Conservation (phyloP, 306 rosid genomes). For the Crotalaria pallida region DNA sequence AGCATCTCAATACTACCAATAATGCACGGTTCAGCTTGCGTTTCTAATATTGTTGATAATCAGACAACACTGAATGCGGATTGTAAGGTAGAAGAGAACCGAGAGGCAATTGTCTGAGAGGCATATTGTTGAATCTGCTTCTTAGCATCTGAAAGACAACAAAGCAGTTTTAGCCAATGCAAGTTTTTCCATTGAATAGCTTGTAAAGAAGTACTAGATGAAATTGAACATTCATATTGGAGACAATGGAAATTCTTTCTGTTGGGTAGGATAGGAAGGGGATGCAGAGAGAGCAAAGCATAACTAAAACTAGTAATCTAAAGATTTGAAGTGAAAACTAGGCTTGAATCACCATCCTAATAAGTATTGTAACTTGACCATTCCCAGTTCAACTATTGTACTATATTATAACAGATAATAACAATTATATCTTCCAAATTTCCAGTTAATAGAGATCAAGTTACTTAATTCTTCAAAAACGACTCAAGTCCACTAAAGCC, state of each 20-base stretch:
- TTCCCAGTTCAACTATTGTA: no score
- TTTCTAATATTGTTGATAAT: slow-evolving; percentile 25
- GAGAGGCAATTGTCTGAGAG: slow-evolving; percentile 71
- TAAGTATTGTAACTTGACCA: no score
- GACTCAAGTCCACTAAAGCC: no score
- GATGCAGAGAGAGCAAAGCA: neutral
- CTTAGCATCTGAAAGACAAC: slow-evolving; percentile 72
- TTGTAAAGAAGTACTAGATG: neutral
- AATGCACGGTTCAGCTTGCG: slow-evolving; percentile 20
- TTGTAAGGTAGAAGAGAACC: slow-evolving; percentile 71
- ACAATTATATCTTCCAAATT: neutral
- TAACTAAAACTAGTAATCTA: neutral
- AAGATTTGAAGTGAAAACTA: neutral
- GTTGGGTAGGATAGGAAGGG: neutral
- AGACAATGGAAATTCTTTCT: neutral
- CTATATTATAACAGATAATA: neutral
- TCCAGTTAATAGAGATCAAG: no score
- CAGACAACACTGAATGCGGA: slow-evolving; percentile 82
- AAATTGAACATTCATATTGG: neutral
- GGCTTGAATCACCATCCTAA: no score
- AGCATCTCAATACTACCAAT: slow-evolving; percentile 27
- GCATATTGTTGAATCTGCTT: slow-evolving; percentile 94
- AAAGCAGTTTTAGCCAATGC: slow-evolving; percentile 12
- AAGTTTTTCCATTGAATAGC: slow-evolving; percentile 11
- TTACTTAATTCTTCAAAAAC: no score